A percentile compares a stretch with the other conserved stretches of the same genome.
These are phyloP conservation scores for Venustampulla echinocandica DNA, from an alignment of 495 filamentous ascomycete species.

Conservation along the genomic window DNA sequence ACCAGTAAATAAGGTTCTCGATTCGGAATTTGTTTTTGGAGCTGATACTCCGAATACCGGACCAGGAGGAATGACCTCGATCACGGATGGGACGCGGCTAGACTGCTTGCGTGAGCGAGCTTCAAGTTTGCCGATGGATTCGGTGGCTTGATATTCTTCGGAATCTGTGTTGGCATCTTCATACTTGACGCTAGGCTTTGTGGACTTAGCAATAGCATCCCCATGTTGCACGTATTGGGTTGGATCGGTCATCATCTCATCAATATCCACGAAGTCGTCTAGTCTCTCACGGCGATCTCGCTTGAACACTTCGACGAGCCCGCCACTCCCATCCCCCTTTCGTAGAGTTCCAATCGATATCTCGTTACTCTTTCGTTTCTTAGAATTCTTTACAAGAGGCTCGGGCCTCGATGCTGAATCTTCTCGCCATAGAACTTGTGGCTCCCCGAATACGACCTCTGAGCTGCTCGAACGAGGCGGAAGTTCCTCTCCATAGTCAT, in stretches of 20 bases:
- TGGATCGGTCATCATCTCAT: slow-evolving; percentile 24
- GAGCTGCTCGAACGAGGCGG: slow-evolving; percentile 28
- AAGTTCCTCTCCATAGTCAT: slow-evolving; percentile 34
- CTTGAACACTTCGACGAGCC: background rate
- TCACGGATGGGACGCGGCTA: slow-evolving; percentile 14
- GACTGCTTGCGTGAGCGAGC: slow-evolving; percentile 17
- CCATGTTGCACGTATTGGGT: slow-evolving; percentile 18
- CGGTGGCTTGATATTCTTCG: slow-evolving; percentile 16
- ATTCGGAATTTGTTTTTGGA: background rate
- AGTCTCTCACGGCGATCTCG: background rate
- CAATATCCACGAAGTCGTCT: slow-evolving; percentile 23
- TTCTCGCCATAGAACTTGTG: slow-evolving; percentile 51
- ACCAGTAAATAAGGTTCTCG: too few relatives aligned
- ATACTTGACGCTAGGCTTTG: slow-evolving; percentile 16
- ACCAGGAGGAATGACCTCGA: background rate
- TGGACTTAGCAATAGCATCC: slow-evolving; percentile 20
- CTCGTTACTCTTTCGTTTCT: slow-evolving; percentile 68
- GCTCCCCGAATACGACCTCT: slow-evolving; percentile 40
- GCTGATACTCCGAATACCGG: background rate
- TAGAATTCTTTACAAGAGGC: slow-evolving; percentile 28
- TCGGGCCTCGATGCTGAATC: slow-evolving; percentile 39
- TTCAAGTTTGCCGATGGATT: slow-evolving; percentile 20
- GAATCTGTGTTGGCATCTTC: slow-evolving; percentile 10
- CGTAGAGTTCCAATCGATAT: slow-evolving; percentile 34
- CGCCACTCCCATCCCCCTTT: background rate